Base-by-base conservation (phyloP, 495 filamentous ascomycete genomes). In the Hapsidospora chrysogenum region DNA sequence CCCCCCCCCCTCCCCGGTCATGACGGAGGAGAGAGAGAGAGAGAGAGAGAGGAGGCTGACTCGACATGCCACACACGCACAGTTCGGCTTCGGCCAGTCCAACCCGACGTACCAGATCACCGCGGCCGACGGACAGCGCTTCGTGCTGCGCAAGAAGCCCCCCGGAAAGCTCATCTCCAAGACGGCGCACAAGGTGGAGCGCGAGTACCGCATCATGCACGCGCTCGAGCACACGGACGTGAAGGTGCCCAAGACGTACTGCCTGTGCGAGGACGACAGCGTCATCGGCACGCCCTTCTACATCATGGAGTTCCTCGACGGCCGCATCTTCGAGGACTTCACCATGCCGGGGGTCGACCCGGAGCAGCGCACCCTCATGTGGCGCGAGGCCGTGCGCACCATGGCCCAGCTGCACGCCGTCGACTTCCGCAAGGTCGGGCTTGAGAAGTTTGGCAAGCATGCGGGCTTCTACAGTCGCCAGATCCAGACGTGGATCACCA, bases 71-170 rank as follows among this genome's bases (percentile, higher is more conserved):
- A 32, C 14, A 10, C 31, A 23, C 28, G 6, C 23, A 8, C 53
- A 95, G 79, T 97, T 95, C 50, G 81, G 85, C 44, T 97, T 87
- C 50, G 89, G 89, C 35, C 89, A 96, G 58, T 93, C 83, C 30
- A 97, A 96, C 52, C 89, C 89, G 19, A 96, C 89, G 6, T 96
- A 95, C 61, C 80, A 83, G 38, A 64, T 95, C 41, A 92, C 72
- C 8, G 70, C 72, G 39, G 57, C 68, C 38, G 62, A 74, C 52
- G 73, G 74, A 38, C 49, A 54, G 40, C 72, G 72, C 43, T 92
- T 75, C 53, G 87, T 94, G 7, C 62, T 95, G 52, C 80, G 87
- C 47, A 95, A 97, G 68, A 95, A 95, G 58, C 89, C 89, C 8
- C 85, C 87, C 2, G 87, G 89, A 45, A 72, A 76, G 56, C 76